Base-by-base conservation (phyloP, 2,329 filamentous ascomycete genomes). In the Sporothrix curviconia region DNA sequence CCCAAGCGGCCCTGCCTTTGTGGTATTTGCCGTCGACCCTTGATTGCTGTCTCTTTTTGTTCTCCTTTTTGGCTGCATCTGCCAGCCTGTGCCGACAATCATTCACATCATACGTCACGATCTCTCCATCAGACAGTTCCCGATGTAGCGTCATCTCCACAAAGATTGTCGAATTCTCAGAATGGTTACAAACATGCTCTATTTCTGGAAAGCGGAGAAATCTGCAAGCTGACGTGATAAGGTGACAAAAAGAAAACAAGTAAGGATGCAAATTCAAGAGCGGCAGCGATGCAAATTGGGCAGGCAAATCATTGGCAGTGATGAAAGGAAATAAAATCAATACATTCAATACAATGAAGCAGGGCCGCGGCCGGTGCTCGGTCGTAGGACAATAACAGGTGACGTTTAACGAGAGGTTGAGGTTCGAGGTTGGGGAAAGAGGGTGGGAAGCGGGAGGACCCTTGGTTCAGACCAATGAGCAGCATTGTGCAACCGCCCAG, bases 401-500 rank as follows among this genome's bases (percentile, higher is more conserved):
- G 14, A 37, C 30, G 32, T 50, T 50, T 30, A 52, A 19, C 32
- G 30, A 34, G 43, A 30, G 25, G 32, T 32, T 46, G 43, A 22
- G 17, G 34, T 42, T 14, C 25, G 19, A 14, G 11, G 51, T 32
- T 32, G 32, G 19, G 32, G 47, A 15, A 53, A 22, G 7, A 28
- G 55, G 30, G 46, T 44, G 22, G 39, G 36, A 37, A 17, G 39
- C 51, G 51, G 39, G 51, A 54, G 15, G 52, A 39, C 22, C 42
- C 53, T 39, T 36, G 32, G 37, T 9, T 24, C 22, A 36, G 17
- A 34, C 61, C 62, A 62, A 62, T 62, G 36, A 53, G 55, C 60
- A 42, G 32, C 46, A 46, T 6, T 17, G 59, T 63, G 51, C 58
- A 64, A 37, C 61, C 62, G 61, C 62, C 62, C 28, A 59, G 50